Evolutionary conservation across 2,329 filamentous ascomycete genomes (phyloP).

Genomic region (Hypomyces rosellus): DNA sequence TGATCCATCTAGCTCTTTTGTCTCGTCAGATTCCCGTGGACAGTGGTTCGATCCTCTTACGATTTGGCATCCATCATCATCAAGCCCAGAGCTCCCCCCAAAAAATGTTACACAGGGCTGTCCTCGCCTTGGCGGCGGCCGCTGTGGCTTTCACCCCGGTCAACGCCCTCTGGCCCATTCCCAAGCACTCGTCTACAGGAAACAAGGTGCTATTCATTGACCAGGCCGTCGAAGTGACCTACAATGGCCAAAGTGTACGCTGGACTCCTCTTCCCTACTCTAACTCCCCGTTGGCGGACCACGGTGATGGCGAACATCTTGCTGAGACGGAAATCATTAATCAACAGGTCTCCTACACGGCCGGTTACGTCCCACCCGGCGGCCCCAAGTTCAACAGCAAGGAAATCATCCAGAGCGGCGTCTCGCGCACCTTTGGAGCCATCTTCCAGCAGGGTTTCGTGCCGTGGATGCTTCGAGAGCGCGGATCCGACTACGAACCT

Average conservation of each 20-base stretch:
- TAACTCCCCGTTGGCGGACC: not conserved
- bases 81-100: too few species aligned
- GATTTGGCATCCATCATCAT: not conserved
- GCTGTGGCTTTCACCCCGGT: constrained; percentile 16
- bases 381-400: constrained; percentile 41
- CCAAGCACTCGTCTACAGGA: constrained; percentile 45
- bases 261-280: not conserved
- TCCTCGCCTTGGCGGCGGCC: constrained; percentile 1
- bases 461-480: constrained; percentile 70
- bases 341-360: constrained; percentile 41
- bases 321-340: constrained; percentile 8
- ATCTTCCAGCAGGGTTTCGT: constrained; percentile 65
- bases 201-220: constrained; percentile 48
- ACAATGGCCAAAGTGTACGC: constrained; percentile 40
- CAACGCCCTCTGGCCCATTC: constrained; percentile 53
- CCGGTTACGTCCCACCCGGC: constrained; percentile 35
- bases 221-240: constrained; percentile 46
- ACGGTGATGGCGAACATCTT: not conserved
- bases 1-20: not conserved
- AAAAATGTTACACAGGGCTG: constrained; percentile 5
- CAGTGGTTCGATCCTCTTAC: not conserved
- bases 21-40: not conserved
- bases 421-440: constrained; percentile 53
- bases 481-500: constrained; percentile 61
- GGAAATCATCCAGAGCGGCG: constrained; percentile 48